Base-by-base conservation (phyloP, 2,329 filamentous ascomycete species). In the Endothia cerciana region DNA sequence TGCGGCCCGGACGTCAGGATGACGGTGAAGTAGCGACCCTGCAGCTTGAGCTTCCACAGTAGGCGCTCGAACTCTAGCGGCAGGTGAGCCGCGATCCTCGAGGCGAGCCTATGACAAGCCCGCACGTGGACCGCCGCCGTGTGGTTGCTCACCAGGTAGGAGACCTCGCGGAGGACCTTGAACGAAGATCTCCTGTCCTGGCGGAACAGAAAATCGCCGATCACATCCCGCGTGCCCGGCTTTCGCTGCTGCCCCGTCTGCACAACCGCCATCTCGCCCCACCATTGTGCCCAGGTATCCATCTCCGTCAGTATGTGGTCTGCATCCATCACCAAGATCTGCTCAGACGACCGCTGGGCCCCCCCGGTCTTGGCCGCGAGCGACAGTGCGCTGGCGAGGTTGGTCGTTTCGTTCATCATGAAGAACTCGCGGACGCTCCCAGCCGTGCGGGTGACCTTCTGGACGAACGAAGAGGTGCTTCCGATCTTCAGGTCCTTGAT, bases 1-100 rank as follows among this genome's bases (percentile, higher is more conserved):
- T 59, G 11, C 6, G 41, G 15, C 1, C 56, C 56, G 4, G 36
- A 59, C n/a, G 56, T 59, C 25, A 59, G 22, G 3, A 59, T 17
- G 36, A 59, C 40, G 22, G 56, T 25, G 38, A 41, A 38, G 40
- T 28, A 30, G n/a, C 40, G 25, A 11, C 28, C 36, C 38, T 19
- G 25, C 11, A 41, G 22, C 56, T 40, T 41, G 38, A 59, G 38
- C 56, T 59, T 41, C 56, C 56, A 59, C 22, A 59, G 40, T 28
- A 59, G 38, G 40, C 56, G 56, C 38, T 59, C 56, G 22, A 59
- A 30, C 28, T 41, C 36, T 17, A 38, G 56, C 1, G 47, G 47
- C 10, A 51, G 22, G 11, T 15, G 1, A 10, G 47, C 4, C 1
- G 47, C 47, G 4, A 51, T 30, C 25, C 4, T 22, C 5, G 22